Evolutionary conservation across 805 yeast genomes (phyloP), one percentile per base, ranked within the genome.

Genomic region (Clavispora asparagi): DNA sequence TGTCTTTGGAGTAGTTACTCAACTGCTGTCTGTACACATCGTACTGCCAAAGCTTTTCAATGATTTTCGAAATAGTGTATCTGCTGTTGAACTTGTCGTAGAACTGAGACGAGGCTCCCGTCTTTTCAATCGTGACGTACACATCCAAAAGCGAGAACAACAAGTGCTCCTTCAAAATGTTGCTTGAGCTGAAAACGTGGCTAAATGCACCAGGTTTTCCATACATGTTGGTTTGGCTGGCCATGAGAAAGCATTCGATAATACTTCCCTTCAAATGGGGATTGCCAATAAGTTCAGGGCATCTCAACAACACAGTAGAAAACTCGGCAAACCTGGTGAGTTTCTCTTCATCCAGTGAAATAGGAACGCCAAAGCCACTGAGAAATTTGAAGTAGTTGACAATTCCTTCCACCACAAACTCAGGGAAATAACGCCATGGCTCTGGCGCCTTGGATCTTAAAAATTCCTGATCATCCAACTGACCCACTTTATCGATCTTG

Each of bases 41-140:
- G 54, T 80, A 79, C 48, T 82, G 77, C 95, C 97, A 94, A 45
- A 94, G 70, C 55, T 83, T 82, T 62, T 89, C 92, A 57, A 94
- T 68, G 30, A 94, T 85, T 40, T 79, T 79, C 0, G 97, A 85
- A 27, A 94, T 87, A 61, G 88, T 85, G 65, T 82, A 92, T 63
- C 99, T 78, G 39, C 88, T 80, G 63, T 89, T 91, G 70, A 94
- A 94, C 67, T 94, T 94, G 64, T 94, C 99, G 64, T 92, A 92
- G 61, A 92, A 94, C 65, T 94, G 98, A 0, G 95, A 82, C 7
- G 92, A 83, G 1, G 97, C 85, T 9, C 99, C 99, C 0, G 99
- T 94, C 59, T 87, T 90, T 63, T 94, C 99, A 42, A 92, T 91
- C 75, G 87, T 88, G 31, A 94, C 96, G 63, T 92, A 94, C 51